Conservation (phyloP, 352 stramenopile genomes). For the Plasmopara halstedii region DNA sequence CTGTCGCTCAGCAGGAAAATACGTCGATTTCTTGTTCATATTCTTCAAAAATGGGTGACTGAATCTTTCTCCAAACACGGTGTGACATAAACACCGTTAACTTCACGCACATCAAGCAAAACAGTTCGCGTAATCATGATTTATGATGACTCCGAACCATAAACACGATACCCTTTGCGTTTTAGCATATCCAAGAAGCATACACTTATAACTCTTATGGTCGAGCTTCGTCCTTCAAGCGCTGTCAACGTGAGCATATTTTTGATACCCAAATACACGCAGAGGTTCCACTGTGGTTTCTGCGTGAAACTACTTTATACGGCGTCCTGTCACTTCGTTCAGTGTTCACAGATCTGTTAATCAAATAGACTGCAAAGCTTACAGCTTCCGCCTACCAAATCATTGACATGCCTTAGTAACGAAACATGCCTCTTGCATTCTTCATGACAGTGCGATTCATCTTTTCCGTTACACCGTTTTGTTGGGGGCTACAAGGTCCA, state of each 20-base stretch:
- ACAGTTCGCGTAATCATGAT: neutral
- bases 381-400: too few relatives aligned
- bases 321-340: neutral
- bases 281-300: neutral
- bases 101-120: too few relatives aligned
- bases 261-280: neutral
- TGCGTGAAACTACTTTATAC: neutral
- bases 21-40: neutral
- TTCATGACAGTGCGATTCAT: slow-evolving; percentile 1
- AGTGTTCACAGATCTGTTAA: neutral
- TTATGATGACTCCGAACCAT: slow-evolving; percentile 7
- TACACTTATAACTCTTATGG: too few relatives aligned
- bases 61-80: too few relatives aligned
- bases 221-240: neutral
- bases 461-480: neutral
- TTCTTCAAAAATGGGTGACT: neutral
- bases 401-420: too few relatives aligned
- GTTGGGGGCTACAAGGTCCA: neutral
- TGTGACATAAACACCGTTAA: too few relatives aligned
- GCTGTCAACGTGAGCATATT: neutral
- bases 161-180: slow-evolving; percentile 11
- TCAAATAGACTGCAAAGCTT: too few relatives aligned
- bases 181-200: too few relatives aligned
- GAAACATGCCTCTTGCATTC: too few relatives aligned
- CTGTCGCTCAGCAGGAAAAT: neutral